Evolutionary conservation across 768 basidiomycete genomes (phyloP), one percentile per base, ranked within the genome.

Genomic region (Daedaleopsis sinensis): DNA sequence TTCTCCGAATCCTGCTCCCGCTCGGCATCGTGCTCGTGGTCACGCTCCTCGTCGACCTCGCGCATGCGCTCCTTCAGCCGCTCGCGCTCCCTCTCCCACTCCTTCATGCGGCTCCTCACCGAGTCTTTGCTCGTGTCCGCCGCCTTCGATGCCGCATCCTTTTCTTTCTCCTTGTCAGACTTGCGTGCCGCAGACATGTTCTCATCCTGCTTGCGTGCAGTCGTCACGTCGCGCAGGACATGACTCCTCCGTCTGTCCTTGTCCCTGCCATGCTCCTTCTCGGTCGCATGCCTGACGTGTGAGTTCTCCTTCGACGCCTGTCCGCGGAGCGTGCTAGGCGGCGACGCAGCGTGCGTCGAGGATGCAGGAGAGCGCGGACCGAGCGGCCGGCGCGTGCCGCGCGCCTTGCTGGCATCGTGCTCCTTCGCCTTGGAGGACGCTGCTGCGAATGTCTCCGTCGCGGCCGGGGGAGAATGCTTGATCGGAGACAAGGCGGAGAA

Each of bases 21-120:
- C 65, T 72, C 73, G 42, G 68, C 71, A 67, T 74, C 73, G 64
- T 68, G 76, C 73, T 76, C 77, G 69, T 59, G 73, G 68, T 74
- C 78, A 44, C 71, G 76, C 68, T 74, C 72, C 16, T 42, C 48
- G 68, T 80, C 81, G 47, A 77, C 76, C 67, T 85, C 83, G 60
- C 76, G 52, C 74, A 72, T 83, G 78, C 58, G 82, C 68, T 90
- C 88, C 69, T 86, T 80, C 68, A 91, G 72, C 61, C 88, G 77
- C 72, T 86, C 81, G 38, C 83, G 81, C 72, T 91, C 89, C 44
- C 85, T 77, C 70, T 92, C 89, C 89, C 90, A 92, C 66, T 91
- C 90, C 65, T 79, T 79, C 65, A 91, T 86, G 12, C 90, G 79
- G 59, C 89, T 83, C 59, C 80, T 81, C 18, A 80, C 79, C 54